Base-by-base conservation (phyloP, 2,329 filamentous ascomycete genomes). In the Beauveria rudraprayagi region DNA sequence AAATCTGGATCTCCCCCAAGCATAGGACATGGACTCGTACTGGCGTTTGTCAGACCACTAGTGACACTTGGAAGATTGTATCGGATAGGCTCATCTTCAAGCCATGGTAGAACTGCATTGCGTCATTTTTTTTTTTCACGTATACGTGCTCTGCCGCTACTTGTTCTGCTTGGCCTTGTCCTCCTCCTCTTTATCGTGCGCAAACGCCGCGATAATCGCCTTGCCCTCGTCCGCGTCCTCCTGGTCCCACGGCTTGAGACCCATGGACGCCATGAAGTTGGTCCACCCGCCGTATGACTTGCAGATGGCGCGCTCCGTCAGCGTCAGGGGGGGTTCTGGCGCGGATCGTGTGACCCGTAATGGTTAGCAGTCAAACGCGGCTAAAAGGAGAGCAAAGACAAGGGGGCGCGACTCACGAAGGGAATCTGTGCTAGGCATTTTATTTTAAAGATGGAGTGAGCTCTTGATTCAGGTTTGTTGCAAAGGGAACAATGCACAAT, bases 251-350 rank as follows among this genome's bases (percentile, higher is more conserved):
- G 62, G 60, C 48, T 61, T 64, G 19, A 64, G 60, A 0, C 53
- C 51, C 43, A 60, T 60, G 16, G 46, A 37, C 3, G 19, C 5
- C 60, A 62, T 58, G 30, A 64, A 64, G 28, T 52, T 41, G 10
- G 60, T 56, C 62, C 62, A 64, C 5, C 62, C 60, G 37, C 60
- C 60, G 34, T 64, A 64, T 6, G 56, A 43, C 56, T 64, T 62
- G 60, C 55, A 47, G 24, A 64, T 40, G 6, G 22, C 46, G 16
- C 60, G 50, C 58, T 62, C 62, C n/a, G 41, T 50, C 16, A 52
- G 51, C n/a, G 47, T 62, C 19, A 64, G 46, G 37, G 62, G 60
- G 4, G 62, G 62, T 19, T 62, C 62, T 64, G 10, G 34, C 34
- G 6, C 34, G 34, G 34, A 16, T 37, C 14, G 34, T 37, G 34